These are phyloP conservation scores for Evansstolkia leycettana DNA, from an alignment of 495 filamentous ascomycete genomes.

Conservation along the genomic window DNA sequence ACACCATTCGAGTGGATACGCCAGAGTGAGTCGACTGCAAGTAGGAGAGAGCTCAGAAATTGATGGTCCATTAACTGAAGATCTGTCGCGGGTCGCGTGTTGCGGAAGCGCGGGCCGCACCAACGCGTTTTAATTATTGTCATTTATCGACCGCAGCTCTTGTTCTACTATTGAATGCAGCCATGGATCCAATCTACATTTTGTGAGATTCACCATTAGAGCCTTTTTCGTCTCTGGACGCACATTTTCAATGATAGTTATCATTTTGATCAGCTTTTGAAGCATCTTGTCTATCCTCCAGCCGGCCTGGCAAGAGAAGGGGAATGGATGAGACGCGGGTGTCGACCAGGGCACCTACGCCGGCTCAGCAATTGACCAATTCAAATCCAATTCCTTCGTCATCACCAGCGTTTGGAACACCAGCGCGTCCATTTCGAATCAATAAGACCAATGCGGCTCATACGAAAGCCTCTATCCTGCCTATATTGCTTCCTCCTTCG, in stretches of 20 bases:
- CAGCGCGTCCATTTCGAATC: constrained; percentile 52
- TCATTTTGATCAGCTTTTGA: neutral
- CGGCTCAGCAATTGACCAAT: constrained; percentile 8
- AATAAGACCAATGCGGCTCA: constrained; percentile 30
- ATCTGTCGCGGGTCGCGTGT: constrained; percentile 4
- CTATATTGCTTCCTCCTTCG: constrained; percentile 75
- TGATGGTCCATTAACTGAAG: too few species aligned
- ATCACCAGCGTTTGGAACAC: constrained; percentile 80
- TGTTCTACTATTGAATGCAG: too few species aligned
- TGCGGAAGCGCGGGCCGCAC: constrained; percentile 1
- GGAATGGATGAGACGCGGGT: constrained; percentile 1
- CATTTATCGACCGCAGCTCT: too few species aligned
- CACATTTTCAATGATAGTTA: too few species aligned
- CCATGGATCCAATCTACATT: too few species aligned
- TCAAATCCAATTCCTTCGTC: constrained; percentile 65
- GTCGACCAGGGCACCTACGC: neutral
- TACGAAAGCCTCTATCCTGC: constrained; percentile 64
- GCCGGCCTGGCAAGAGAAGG: neutral
- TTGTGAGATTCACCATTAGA: too few species aligned
- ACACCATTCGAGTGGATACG: too few species aligned
- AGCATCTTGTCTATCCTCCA: neutral
- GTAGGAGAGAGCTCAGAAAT: too few species aligned
- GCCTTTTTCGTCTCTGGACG: too few species aligned
- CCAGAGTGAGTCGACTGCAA: too few species aligned
- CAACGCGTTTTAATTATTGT: constrained; percentile 7